These are phyloP conservation scores for Colletotrichum orchidophilum DNA, from an alignment of 2,329 filamentous ascomycete species.

Conservation along the genomic window DNA sequence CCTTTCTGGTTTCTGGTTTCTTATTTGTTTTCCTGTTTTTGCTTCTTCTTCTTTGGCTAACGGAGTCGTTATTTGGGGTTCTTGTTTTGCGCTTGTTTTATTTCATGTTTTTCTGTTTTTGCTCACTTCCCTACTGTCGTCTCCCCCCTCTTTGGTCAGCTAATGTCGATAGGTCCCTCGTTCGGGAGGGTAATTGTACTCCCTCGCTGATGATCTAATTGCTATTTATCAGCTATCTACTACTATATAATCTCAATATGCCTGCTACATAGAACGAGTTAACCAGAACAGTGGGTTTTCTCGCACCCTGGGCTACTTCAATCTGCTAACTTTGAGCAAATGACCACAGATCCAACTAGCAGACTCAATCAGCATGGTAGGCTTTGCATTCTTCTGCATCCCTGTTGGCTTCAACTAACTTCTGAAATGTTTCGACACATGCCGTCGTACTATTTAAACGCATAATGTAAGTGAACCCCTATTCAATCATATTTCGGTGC, in stretches of 20 bases:
- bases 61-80: background rate
- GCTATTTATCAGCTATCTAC: background rate
- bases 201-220: background rate
- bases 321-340: background rate
- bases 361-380: background rate
- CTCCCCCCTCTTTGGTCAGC: background rate
- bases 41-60: background rate
- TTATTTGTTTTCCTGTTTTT: background rate
- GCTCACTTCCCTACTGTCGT: background rate
- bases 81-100: background rate
- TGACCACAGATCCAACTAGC: background rate
- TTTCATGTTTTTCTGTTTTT: background rate
- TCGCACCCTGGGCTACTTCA: too few species aligned
- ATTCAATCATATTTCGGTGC: background rate
- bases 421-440: background rate
- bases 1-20: background rate
- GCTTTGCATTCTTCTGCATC: background rate
- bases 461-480: background rate
- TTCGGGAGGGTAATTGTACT: constrained; percentile 7
- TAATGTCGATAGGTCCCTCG: background rate
- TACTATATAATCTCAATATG: background rate
- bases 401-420: background rate
- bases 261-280: background rate
- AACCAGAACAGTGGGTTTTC: background rate
- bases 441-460: background rate